Conservation (phyloP, 345 rosid genomes). For the Iberis pinnata region DNA sequence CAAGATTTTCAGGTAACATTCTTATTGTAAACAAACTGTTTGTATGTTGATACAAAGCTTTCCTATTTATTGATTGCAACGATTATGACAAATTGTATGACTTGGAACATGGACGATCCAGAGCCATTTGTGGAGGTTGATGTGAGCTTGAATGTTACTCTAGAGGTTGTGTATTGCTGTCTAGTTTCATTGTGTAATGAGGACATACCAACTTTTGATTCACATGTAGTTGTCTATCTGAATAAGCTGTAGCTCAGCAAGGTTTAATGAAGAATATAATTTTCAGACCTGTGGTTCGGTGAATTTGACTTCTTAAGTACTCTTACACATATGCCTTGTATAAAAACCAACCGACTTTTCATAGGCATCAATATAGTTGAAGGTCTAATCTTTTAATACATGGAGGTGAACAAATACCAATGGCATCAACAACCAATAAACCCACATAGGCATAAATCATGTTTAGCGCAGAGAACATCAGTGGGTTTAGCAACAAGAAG, state of each 20-base stretch:
- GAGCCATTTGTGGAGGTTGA: conserved; percentile 68
- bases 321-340: conserved; percentile 37
- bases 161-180: conserved; percentile 45
- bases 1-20: too few relatives aligned
- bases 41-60: conserved; percentile 2
- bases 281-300: too few relatives aligned
- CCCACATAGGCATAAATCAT: too few relatives aligned
- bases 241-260: too few relatives aligned
- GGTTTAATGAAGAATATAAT: too few relatives aligned
- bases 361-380: conserved; percentile 42
- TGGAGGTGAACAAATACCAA: conserved; percentile 34
- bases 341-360: conserved; percentile 64
- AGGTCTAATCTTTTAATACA: conserved; percentile 29
- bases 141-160: conserved; percentile 51
- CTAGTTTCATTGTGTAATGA: too few relatives aligned
- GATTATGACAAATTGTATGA: conserved; percentile 60
- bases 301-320: too few relatives aligned
- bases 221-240: not conserved
- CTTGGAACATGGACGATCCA: conserved; percentile 49
- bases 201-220: not conserved
- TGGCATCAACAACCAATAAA: conserved; percentile 54
- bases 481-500: too few relatives aligned
- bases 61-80: conserved; percentile 39
- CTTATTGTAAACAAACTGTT: not conserved
- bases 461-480: too few relatives aligned